Base-by-base conservation (phyloP, 805 yeast genomes). In the Babjeviella inositovora region DNA sequence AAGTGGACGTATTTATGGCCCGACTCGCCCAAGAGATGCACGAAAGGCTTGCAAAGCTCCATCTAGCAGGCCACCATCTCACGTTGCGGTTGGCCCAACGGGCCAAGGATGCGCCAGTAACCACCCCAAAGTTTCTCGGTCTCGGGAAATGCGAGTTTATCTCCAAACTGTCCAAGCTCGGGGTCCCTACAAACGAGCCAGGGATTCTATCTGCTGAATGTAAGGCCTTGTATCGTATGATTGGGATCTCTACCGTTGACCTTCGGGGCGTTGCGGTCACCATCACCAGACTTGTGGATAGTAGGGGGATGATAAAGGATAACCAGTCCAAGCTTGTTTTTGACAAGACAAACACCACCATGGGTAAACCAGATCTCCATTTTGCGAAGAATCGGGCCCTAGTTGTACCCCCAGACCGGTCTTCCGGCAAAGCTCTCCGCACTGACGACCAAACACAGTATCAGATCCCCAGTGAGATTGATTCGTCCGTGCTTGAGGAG, bases 41-140 rank as follows among this genome's bases (percentile, higher is more conserved):
- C 23, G 30, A 45, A 0, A 54, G 93, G 25, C 38, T 84, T 26
- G 29, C 44, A 2, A 55, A 50, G 10, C 34, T 68, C 14, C 45
- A 55, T 3, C 50, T 61, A 37, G 38, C 50, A 14, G 81, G 82
- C 0, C 53, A 71, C 0, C 58, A 49, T n/a, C 27, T 84, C 2
- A 63, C 77, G 0, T 45, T 85, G 19, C 76, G 73, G 33, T 33
- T 85, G 4, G 72, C 84, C 25, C 55, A 57, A 26, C 50, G 92
- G 21, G 66, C 76, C 2, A 48, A 53, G 2, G 59, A 54, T 27
- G 92, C 92, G 0, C 85, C 93, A 0, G 41, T 73, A 2, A 67
- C 68, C 11, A 80, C 96, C 0, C 62, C 76, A 2, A 90, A 87
- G 38, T 73, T 53, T 43, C 32, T 90, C 37, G 98, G 98, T 0